Conservation (phyloP, 352 stramenopile genomes). For the Peronospora farinosa region DNA sequence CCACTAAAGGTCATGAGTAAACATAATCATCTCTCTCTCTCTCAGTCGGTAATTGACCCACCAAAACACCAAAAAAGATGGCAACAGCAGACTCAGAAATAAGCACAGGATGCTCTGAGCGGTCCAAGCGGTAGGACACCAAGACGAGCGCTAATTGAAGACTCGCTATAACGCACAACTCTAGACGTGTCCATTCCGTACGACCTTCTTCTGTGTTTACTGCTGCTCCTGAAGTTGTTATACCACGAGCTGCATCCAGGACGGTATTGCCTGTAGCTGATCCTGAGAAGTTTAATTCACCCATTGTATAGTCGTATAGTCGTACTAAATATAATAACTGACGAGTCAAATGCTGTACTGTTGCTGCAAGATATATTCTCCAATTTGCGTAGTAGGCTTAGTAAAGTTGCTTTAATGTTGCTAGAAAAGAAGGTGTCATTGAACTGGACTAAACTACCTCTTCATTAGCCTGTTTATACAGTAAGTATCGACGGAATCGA, state of each 20-base stretch:
- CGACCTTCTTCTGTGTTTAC: constrained; percentile 20
- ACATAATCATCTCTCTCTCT: constrained; percentile 2
- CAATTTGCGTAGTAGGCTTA: too few relatives aligned
- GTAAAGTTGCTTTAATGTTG: too few relatives aligned
- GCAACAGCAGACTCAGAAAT: constrained; percentile 79
- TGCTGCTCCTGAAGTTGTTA: constrained; percentile 21
- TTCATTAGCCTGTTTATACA: not conserved
- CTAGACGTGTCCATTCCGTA: constrained; percentile 60
- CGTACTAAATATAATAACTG: too few relatives aligned
- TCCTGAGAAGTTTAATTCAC: constrained; percentile 15
- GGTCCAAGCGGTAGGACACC: constrained; percentile 74
- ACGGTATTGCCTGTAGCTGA: constrained; percentile 30
- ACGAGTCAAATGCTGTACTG: not conserved
- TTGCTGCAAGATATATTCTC: not conserved
- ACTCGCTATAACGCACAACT: constrained; percentile 75
- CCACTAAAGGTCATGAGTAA: constrained; percentile 10
- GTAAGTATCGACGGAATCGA: constrained; percentile 23
- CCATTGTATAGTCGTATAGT: constrained; percentile 14
- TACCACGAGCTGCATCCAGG: constrained; percentile 25
- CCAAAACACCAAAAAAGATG: constrained; percentile 80
- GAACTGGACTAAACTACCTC: not conserved
- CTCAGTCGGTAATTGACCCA: constrained; percentile 23
- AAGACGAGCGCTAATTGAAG: constrained; percentile 78
- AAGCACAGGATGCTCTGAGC: constrained; percentile 49
- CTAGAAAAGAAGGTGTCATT: too few relatives aligned